These are phyloP conservation scores for Oryza officinalis DNA, from an alignment of 176 grass and related monocot species.

Conservation along the genomic window DNA sequence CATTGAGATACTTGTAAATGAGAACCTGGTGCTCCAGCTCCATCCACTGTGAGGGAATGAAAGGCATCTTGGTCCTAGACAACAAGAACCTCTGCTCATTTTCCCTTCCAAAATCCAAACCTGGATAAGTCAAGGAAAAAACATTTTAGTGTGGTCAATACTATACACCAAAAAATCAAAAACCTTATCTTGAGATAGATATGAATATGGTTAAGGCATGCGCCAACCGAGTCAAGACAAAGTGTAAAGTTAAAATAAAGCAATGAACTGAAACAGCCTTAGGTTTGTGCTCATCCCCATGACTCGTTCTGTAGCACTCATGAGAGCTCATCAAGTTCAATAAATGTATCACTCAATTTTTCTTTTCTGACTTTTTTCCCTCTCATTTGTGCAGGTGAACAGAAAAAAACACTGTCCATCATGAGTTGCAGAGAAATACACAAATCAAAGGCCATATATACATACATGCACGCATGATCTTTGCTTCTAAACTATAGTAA, in stretches of 20 bases:
- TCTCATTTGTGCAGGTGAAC: constrained; percentile 30
- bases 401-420: neutral
- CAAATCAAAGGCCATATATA: constrained; percentile 21
- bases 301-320: constrained; percentile 27
- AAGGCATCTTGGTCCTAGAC: constrained; percentile 76
- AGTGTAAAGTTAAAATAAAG: constrained; percentile 36
- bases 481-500: neutral
- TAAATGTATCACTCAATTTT: constrained; percentile 35
- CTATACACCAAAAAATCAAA: constrained; percentile 6
- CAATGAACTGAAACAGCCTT: constrained; percentile 49
- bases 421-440: constrained; percentile 21
- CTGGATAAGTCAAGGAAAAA: constrained; percentile 45
- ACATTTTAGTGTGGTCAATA: constrained; percentile 18
- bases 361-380: constrained; percentile 39
- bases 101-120: constrained; percentile 50
- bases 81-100: constrained; percentile 59
- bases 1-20: constrained; percentile 91
- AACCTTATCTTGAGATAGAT: constrained; percentile 42
- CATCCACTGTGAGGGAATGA: constrained; percentile 97
- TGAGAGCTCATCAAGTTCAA: constrained; percentile 45
- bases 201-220: constrained; percentile 12
- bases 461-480: neutral
- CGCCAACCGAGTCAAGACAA: constrained; percentile 24
- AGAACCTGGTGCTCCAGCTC: constrained; percentile 93
- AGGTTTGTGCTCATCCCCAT: constrained; percentile 40